phyloP scores from a whole-genome alignment of 495 filamentous ascomycete genomes.

The Patellaria atrata region DNA sequence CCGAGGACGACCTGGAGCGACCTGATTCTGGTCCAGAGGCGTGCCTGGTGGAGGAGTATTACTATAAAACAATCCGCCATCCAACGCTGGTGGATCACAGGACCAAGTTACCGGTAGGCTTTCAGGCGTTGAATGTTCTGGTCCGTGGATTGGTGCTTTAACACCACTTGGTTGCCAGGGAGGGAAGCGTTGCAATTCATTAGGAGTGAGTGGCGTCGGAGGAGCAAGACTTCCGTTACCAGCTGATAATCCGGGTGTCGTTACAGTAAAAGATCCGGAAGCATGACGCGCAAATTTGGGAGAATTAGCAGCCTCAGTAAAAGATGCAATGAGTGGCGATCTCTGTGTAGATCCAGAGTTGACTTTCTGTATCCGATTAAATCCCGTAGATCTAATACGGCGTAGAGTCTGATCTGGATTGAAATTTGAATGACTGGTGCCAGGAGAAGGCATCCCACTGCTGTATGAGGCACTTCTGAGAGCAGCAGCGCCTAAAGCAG shows the following conservation, averaged over 20 bases:
- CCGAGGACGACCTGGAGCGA: too few species aligned
- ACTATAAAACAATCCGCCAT: slow-evolving; percentile 5
- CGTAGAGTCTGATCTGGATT: slow-evolving; percentile 21
- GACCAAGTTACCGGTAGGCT: slow-evolving; percentile 12
- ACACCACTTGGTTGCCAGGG: slow-evolving; percentile 18
- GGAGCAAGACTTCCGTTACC: slow-evolving; percentile 26
- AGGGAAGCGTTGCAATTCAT: slow-evolving; percentile 19
- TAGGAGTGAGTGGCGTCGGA: slow-evolving; percentile 28
- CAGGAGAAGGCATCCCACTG: slow-evolving; percentile 20
- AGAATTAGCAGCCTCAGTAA: slow-evolving; percentile 26
- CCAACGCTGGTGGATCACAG: slow-evolving; percentile 12
- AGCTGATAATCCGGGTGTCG: slow-evolving; percentile 5
- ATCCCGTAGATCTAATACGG: slow-evolving; percentile 26
- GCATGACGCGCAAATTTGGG: slow-evolving; percentile 20
- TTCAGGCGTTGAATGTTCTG: slow-evolving; percentile 19
- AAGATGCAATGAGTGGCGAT: slow-evolving; percentile 26
- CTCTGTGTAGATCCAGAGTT: slow-evolving; percentile 25
- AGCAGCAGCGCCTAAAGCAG: slow-evolving; percentile 19
- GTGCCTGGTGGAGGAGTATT: slow-evolving; percentile 25
- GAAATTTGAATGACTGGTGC: slow-evolving; percentile 1
- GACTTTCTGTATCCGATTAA: slow-evolving; percentile 24
- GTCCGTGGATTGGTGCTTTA: slow-evolving; percentile 8
- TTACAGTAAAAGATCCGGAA: slow-evolving; percentile 9
- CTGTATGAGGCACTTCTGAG: slow-evolving; percentile 28
- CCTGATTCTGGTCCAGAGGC: slow-evolving; percentile 20